These are phyloP conservation scores for Mycena venus DNA, from an alignment of 768 basidiomycete genomes.

Conservation along the genomic window DNA sequence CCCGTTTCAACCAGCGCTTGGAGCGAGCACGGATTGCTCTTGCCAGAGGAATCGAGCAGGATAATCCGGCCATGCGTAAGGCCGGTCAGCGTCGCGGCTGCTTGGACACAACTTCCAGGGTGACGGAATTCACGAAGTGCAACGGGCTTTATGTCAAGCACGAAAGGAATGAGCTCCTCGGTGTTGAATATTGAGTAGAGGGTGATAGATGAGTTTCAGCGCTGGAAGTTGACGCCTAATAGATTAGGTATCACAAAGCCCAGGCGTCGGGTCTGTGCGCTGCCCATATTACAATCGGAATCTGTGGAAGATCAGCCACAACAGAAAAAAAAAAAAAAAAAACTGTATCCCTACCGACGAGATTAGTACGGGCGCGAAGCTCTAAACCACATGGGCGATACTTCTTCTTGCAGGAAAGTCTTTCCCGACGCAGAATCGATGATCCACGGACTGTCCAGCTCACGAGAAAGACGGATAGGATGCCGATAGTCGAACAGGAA, in stretches of 20 bases:
- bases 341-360: neutral
- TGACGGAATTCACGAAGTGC: conserved; percentile 4
- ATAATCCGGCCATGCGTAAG: neutral
- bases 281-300: conserved; percentile 20
- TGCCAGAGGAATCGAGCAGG: neutral
- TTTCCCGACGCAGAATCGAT: conserved; percentile 48
- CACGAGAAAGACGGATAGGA: conserved; percentile 42
- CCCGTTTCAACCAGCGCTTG: conserved; percentile 8
- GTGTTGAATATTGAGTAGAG: conserved; percentile 12
- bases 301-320: neutral
- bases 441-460: conserved; percentile 49
- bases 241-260: neutral
- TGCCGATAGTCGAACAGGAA: conserved; percentile 53
- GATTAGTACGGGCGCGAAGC: too few species aligned
- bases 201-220: neutral
- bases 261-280: conserved; percentile 9
- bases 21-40: neutral
- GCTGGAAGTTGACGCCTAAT: neutral
- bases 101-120: neutral
- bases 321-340: neutral
- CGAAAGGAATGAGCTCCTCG: neutral
- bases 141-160: conserved; percentile 18
- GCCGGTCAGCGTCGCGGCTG: neutral
- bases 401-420: neutral
- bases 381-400: too few species aligned